Conservation (phyloP, 306 rosid genomes). For the Luffa acutangula region DNA sequence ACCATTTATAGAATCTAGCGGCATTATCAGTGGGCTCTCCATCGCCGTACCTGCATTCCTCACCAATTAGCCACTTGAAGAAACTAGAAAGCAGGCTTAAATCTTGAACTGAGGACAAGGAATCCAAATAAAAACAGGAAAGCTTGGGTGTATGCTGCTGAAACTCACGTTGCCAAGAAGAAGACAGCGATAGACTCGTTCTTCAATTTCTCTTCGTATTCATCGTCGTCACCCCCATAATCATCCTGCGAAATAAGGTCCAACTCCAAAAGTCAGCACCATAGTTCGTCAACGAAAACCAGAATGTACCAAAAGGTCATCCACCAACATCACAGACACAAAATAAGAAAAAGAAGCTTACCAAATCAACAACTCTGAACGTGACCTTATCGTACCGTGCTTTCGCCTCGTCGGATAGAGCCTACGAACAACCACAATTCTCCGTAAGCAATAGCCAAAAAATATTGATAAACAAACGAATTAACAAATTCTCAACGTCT, state of each 20-base stretch:
- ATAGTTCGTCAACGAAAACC: background rate
- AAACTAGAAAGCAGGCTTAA: background rate
- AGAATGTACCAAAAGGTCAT: background rate
- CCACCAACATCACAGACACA: background rate
- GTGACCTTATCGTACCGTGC: conserved; percentile 71
- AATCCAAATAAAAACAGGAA: background rate
- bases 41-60: conserved; percentile 79
- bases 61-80: conserved; percentile 12
- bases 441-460: background rate
- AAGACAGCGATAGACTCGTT: conserved; percentile 57
- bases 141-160: background rate
- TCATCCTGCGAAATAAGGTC: conserved; percentile 48
- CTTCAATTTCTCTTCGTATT: conserved; percentile 59
- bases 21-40: conserved; percentile 99
- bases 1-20: conserved; percentile 90
- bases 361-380: conserved; percentile 83
- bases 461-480: background rate
- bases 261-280: conserved; percentile 4
- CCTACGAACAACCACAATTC: conserved; percentile 27
- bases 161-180: conserved; percentile 92
- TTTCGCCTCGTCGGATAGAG: conserved; percentile 80
- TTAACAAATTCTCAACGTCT: background rate
- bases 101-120: background rate
- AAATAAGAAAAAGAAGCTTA: conserved; percentile 14
- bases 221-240: conserved; percentile 73